These are phyloP conservation scores for Plasmodium sp. DNA, from an alignment of 169 alveolate species.

Conservation along the genomic window DNA sequence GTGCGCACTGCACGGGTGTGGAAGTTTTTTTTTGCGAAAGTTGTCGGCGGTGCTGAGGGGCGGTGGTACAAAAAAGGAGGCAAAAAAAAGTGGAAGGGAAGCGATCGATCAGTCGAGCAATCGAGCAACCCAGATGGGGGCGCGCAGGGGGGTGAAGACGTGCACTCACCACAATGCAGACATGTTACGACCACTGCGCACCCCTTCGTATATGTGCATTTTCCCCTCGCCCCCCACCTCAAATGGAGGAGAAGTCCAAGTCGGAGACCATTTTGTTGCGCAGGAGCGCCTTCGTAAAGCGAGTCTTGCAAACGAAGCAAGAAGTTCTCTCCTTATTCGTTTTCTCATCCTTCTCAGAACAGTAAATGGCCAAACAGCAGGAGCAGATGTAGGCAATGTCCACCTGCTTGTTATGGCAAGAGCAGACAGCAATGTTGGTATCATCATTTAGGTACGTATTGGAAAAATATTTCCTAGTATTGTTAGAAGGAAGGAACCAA, in stretches of 20 bases:
- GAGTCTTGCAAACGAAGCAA: conserved; percentile 75
- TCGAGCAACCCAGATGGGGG: background rate
- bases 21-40: background rate
- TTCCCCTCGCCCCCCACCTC: background rate
- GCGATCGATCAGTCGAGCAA: background rate
- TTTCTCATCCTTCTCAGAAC: conserved; percentile 74
- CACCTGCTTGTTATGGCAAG: conserved; percentile 88
- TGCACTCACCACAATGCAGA: background rate
- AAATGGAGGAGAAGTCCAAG: conserved; percentile 36
- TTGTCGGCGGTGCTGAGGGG: background rate
- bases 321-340: conserved; percentile 79
- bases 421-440: conserved; percentile 88
- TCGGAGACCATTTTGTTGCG: conserved; percentile 61
- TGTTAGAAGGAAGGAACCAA: conserved; percentile 87
- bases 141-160: background rate
- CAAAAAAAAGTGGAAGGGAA: background rate
- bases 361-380: conserved; percentile 87
- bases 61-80: background rate
- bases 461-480: conserved; percentile 82
- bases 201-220: background rate
- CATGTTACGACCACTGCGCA: background rate
- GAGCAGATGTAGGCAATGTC: conserved; percentile 89
- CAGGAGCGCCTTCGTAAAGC: conserved; percentile 60
- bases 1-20: background rate
- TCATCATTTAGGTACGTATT: conserved; percentile 84